phyloP scores from a whole-genome alignment of 2,329 filamentous ascomycete species.

The Colletotrichum noveboracense region DNA sequence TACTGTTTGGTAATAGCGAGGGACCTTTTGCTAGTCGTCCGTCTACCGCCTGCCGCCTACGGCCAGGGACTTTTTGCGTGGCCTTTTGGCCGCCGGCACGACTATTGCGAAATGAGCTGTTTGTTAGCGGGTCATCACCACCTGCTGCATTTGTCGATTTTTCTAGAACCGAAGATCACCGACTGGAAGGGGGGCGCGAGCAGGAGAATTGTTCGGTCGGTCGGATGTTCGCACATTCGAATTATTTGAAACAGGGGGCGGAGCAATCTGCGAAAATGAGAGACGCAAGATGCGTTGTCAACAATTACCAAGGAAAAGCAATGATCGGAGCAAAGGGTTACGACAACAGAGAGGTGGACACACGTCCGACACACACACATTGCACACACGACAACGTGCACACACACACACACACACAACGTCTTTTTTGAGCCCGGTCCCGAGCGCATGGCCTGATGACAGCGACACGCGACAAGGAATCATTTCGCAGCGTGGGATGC shows the following conservation, averaged over 20 bases:
- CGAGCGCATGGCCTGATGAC: slow-evolving; percentile 12
- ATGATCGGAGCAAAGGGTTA: background rate
- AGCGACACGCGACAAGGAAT: slow-evolving; percentile 3
- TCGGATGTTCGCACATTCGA: background rate
- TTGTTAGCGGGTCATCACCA: background rate
- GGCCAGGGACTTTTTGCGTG: background rate
- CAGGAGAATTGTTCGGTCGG: background rate
- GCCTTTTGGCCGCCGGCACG: background rate
- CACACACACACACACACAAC: background rate
- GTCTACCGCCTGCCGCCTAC: background rate
- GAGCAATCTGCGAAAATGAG: slow-evolving; percentile 14
- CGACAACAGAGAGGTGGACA: background rate
- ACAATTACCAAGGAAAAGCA: background rate
- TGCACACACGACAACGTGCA: background rate
- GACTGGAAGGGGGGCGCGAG: background rate
- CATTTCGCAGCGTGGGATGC: background rate
- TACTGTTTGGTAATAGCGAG: slow-evolving; percentile 23
- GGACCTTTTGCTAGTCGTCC: slow-evolving; percentile 3
- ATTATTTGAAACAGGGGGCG: slow-evolving; percentile 1
- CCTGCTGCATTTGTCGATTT: slow-evolving; percentile 17
- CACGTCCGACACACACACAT: slow-evolving; percentile 12
- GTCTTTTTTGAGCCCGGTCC: background rate
- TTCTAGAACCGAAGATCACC: background rate
- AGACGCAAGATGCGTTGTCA: slow-evolving; percentile 10
- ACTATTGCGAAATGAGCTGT: slow-evolving; percentile 5